Percentiles rank a stretch among this genome's conserved stretches.
Evolutionary conservation across 306 rosid species (phyloP).

Genomic region (Quercus parvula): DNA sequence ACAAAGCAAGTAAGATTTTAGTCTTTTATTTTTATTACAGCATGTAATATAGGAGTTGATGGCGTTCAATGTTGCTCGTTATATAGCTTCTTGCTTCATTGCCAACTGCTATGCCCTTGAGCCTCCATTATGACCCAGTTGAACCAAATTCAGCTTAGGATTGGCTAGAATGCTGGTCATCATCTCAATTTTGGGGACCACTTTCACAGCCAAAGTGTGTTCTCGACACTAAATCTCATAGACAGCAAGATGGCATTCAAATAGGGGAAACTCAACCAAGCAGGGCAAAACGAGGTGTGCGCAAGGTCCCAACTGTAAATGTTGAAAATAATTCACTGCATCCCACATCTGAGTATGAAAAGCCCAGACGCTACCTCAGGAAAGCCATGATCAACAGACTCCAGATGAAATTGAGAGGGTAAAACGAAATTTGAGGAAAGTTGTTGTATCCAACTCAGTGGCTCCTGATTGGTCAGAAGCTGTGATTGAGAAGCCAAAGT

Average conservation of each 20-base stretch:
- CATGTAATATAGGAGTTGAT: background rate
- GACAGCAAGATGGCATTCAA: too few species aligned
- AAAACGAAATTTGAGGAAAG: constrained; percentile 24
- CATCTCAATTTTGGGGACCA: constrained; percentile 47
- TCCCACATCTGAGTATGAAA: constrained; percentile 26
- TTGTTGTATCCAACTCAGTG: constrained; percentile 11
- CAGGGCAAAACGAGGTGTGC: background rate
- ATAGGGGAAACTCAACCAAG: too few species aligned
- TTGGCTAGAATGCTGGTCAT: constrained; percentile 57
- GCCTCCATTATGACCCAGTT: constrained; percentile 27
- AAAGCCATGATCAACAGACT: constrained; percentile 31
- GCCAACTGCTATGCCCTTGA: constrained; percentile 28
- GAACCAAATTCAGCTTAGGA: constrained; percentile 34
- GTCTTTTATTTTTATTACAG: background rate
- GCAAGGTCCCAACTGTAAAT: constrained; percentile 31
- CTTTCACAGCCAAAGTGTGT: constrained; percentile 19
- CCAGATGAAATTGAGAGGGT: constrained; percentile 36
- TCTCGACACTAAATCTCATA: background rate
- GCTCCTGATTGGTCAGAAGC: constrained; percentile 36
- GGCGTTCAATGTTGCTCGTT: background rate
- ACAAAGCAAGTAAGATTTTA: background rate
- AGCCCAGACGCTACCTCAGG: constrained; percentile 26
- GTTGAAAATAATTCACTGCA: constrained; percentile 15
- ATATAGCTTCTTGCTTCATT: constrained; percentile 51
- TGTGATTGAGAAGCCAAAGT: constrained; percentile 36